phyloP scores from a whole-genome alignment of 768 basidiomycete species.

The Boletus sp. region DNA sequence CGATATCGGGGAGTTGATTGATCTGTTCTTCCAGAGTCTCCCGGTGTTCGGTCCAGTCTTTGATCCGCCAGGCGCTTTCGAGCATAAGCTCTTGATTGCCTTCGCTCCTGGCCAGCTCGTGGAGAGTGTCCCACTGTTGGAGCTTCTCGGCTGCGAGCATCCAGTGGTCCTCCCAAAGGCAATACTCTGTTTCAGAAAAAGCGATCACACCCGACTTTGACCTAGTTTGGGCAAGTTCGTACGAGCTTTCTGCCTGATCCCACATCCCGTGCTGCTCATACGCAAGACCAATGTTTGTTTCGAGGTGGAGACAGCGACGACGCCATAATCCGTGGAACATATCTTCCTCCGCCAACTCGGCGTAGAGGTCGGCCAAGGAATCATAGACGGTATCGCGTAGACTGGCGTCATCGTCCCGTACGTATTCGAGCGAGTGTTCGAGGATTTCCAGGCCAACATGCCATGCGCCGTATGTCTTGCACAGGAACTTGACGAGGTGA shows the following conservation, averaged over 20 bases:
- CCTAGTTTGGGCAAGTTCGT: constrained; percentile 88
- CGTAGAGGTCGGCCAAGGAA: constrained; percentile 91
- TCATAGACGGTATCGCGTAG: constrained; percentile 84
- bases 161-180: constrained; percentile 99
- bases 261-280: constrained; percentile 98
- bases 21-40: constrained; percentile 82
- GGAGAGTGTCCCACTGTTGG: constrained; percentile 95
- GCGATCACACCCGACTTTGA: constrained; percentile 78
- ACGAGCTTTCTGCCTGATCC: constrained; percentile 85
- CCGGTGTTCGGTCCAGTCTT: constrained; percentile 85
- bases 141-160: constrained; percentile 92
- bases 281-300: constrained; percentile 84
- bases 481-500: constrained; percentile 92
- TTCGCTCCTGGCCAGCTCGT: constrained; percentile 87
- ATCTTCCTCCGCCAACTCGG: constrained; percentile 94
- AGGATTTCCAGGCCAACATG: constrained; percentile 87
- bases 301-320: constrained; percentile 79
- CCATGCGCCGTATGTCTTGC: constrained; percentile 97
- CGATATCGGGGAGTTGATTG: constrained; percentile 74
- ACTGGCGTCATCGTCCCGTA: constrained; percentile 76
- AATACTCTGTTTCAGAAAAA: constrained; percentile 94
- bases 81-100: constrained; percentile 89
- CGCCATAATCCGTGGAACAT: constrained; percentile 97
- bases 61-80: constrained; percentile 93
- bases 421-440: constrained; percentile 70